Evolutionary conservation across 192 early-diverging fungal species (phyloP).

Genomic region (Hyaloraphidium curvatum): DNA sequence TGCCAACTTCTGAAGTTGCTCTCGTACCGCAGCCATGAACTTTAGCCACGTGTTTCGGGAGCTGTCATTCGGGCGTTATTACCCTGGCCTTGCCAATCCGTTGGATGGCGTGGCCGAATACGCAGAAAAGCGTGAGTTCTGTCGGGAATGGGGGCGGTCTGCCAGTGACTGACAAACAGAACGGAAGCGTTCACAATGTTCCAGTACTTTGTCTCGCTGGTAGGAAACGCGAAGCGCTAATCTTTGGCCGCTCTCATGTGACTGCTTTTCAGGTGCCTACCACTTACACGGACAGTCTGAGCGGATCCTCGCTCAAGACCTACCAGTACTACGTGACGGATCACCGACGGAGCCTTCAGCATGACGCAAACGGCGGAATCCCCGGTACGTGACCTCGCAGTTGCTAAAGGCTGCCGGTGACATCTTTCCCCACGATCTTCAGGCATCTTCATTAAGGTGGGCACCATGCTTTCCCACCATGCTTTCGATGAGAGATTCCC

Average conservation of each 20-base stretch:
- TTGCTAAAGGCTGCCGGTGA: no score
- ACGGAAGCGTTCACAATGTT: conserved; percentile 59
- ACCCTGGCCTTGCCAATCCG: conserved; percentile 72
- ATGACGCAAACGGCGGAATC: no score
- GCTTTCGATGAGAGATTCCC: no score
- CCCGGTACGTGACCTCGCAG: no score
- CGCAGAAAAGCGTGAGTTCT: conserved; percentile 25
- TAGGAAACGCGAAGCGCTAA: conserved; percentile 19
- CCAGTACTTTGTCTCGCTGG: conserved; percentile 74
- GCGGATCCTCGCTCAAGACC: no score
- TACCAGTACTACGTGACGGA: no score
- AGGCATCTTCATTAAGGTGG: no score
- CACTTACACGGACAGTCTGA: no score
- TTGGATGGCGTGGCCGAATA: conserved; percentile 61
- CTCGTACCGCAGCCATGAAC: conserved; percentile 44
- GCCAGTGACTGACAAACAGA: conserved; percentile 17
- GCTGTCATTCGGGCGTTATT: conserved; percentile 71
- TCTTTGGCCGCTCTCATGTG: neutral
- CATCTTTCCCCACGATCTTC: no score
- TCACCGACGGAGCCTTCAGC: no score
- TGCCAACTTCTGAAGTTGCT: neutral
- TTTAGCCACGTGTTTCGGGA: conserved; percentile 87
- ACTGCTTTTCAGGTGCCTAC: neutral
- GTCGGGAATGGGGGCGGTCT: neutral
- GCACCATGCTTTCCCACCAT: no score